Evolutionary conservation across 2,329 filamentous ascomycete species (phyloP).

Genomic region (Furcasterigmium sp.): DNA sequence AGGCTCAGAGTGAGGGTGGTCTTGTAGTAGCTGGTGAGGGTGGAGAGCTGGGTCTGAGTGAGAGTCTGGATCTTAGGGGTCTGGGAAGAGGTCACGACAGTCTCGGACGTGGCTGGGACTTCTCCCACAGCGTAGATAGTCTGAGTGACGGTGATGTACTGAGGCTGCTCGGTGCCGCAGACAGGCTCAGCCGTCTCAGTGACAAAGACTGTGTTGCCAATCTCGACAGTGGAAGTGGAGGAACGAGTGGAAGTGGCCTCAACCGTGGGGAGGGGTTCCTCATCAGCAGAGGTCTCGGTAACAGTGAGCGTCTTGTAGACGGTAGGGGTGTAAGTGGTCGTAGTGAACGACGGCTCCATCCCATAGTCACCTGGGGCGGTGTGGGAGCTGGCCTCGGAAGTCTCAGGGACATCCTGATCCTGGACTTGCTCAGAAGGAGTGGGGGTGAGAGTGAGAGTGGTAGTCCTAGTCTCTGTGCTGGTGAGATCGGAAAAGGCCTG

Average conservation of each 20-base stretch:
- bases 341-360: conserved; percentile 3
- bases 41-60: no score
- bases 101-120: not conserved
- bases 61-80: no score
- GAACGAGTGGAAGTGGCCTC: conserved; percentile 2
- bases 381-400: not conserved
- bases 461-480: conserved; percentile 7
- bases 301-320: conserved; percentile 8
- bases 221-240: not conserved
- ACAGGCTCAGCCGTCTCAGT: conserved; percentile 5
- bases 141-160: not conserved
- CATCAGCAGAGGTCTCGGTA: conserved; percentile 6
- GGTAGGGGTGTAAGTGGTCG: conserved; percentile 4
- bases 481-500: not conserved
- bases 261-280: not conserved
- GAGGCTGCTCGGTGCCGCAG: not conserved
- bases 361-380: not conserved
- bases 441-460: conserved; percentile 3
- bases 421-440: no score
- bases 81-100: conserved; percentile 2
- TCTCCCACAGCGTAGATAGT: conserved; percentile 6
- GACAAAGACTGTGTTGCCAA: conserved; percentile 5
- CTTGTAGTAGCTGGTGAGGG: no score
- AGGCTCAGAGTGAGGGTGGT: no score
- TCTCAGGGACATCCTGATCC: conserved; percentile 2